phyloP scores from a whole-genome alignment of 257 asterid genomes.

The Phtheirospermum japonicum region DNA sequence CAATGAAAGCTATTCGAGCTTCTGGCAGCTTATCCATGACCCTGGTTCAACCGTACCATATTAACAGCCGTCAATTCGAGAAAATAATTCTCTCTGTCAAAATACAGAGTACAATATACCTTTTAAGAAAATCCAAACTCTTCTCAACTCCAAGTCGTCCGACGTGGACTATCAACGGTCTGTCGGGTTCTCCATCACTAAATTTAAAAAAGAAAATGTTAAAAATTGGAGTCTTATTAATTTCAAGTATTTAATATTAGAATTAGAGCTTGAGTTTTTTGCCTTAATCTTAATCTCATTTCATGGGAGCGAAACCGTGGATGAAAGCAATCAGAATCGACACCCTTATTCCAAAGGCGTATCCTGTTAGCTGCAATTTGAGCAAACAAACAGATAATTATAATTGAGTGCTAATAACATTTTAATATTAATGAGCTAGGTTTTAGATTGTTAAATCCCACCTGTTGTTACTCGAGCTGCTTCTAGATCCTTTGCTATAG shows the following conservation, averaged over 20 bases:
- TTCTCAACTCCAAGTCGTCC: conserved; percentile 97
- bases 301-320: conserved; percentile 68
- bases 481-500: conserved; percentile 85
- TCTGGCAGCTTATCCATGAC: conserved; percentile 90
- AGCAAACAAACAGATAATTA: background rate
- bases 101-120: conserved; percentile 36
- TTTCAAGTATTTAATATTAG: background rate
- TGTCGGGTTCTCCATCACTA: conserved; percentile 88
- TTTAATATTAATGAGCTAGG: background rate
- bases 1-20: conserved; percentile 90
- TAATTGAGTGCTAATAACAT: background rate
- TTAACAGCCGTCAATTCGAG: conserved; percentile 12
- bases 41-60: conserved; percentile 46
- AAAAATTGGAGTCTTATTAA: conserved; percentile 1
- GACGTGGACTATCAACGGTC: conserved; percentile 87
- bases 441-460: conserved; percentile 22
- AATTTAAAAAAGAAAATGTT: conserved; percentile 12
- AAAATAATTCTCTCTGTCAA: background rate
- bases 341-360: conserved; percentile 99
- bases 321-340: conserved; percentile 91
- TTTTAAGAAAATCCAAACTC: conserved; percentile 86
- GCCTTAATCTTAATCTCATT: conserved; percentile 83
- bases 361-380: conserved; percentile 61
- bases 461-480: conserved; percentile 90
- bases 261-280: conserved; percentile 13